Evolutionary conservation across 2,329 filamentous ascomycete species (phyloP).

Genomic region (Eutypa lata): DNA sequence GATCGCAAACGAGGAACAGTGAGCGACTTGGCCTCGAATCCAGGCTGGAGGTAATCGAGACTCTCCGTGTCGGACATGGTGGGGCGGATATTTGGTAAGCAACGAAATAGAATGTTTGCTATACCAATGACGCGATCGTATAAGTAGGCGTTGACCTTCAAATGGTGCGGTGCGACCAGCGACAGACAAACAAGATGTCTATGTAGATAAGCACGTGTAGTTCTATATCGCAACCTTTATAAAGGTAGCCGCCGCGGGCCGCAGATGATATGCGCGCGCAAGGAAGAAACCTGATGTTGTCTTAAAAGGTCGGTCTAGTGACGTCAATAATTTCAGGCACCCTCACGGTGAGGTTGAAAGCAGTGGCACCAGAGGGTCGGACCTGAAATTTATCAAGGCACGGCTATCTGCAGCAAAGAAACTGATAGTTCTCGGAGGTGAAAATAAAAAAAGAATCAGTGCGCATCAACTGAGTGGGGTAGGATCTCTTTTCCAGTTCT

Average conservation of each 20-base stretch:
- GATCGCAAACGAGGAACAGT: slow-evolving; percentile 87
- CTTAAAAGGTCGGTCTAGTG: not conserved
- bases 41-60: slow-evolving; percentile 79
- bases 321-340: not conserved
- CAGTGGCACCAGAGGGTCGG: not conserved
- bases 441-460: no score
- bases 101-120: not conserved
- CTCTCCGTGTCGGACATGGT: slow-evolving; percentile 63
- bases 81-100: slow-evolving; percentile 1
- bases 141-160: not conserved
- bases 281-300: not conserved
- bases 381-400: no score
- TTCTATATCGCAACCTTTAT: not conserved
- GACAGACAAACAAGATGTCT: not conserved
- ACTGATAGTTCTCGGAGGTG: no score
- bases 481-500: not conserved
- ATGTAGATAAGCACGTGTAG: no score
- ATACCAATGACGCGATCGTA: not conserved
- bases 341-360: no score
- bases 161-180: not conserved
- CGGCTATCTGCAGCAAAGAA: no score
- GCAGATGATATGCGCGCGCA: not conserved
- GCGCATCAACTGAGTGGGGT: not conserved
- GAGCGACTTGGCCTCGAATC: slow-evolving; percentile 78
- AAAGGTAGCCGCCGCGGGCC: not conserved